phyloP scores from a whole-genome alignment of 345 rosid genomes.

The Theobroma cacao region DNA sequence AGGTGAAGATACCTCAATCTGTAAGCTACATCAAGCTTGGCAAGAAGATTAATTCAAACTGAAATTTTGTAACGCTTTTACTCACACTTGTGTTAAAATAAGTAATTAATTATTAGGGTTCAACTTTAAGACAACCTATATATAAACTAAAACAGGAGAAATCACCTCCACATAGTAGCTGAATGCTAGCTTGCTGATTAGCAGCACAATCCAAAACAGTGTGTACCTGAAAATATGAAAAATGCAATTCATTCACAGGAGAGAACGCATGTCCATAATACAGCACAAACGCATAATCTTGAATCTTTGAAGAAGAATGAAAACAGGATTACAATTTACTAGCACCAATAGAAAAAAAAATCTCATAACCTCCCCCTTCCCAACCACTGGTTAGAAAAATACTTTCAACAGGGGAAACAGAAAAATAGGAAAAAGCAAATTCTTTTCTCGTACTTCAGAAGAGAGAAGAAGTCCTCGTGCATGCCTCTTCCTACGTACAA shows the following conservation, averaged over 20 bases:
- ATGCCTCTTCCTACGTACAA: constrained; percentile 94
- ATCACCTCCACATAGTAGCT: constrained; percentile 97
- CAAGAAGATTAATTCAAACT: neutral
- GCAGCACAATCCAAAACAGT: constrained; percentile 83
- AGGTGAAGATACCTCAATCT: too few species aligned
- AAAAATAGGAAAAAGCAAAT: constrained; percentile 4
- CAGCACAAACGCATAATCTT: constrained; percentile 1
- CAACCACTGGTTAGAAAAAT: neutral
- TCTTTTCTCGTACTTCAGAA: constrained; percentile 67
- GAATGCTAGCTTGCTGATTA: constrained; percentile 91
- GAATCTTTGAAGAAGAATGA: constrained; percentile 2
- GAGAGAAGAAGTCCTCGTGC: constrained; percentile 88
- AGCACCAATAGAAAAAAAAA: constrained; percentile 1
- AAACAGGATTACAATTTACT: neutral
- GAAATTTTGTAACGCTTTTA: neutral
- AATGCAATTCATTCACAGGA: constrained; percentile 13
- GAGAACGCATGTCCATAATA: constrained; percentile 1
- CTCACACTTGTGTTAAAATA: neutral
- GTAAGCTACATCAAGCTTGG: neutral
- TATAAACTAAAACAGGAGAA: constrained; percentile 11
- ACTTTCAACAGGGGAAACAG: neutral
- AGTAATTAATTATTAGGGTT: neutral
- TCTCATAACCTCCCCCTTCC: constrained; percentile 1
- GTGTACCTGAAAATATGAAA: constrained; percentile 66
- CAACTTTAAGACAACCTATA: constrained; percentile 11